These are phyloP conservation scores for Ceriops tagal DNA, from an alignment of 345 rosid genomes.

Conservation along the genomic window DNA sequence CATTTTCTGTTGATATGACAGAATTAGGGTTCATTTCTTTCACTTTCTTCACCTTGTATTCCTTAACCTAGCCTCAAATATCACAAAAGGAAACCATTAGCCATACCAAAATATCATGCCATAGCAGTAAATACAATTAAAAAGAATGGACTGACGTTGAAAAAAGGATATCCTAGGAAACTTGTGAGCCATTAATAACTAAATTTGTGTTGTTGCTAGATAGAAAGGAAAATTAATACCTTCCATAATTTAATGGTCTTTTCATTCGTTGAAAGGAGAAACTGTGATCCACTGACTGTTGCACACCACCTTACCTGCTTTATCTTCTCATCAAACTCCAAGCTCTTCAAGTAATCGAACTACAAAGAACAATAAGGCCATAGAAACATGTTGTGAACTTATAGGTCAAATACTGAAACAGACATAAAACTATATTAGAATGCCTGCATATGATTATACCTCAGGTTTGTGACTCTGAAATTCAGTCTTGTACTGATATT, in stretches of 20 bases:
- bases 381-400: neutral
- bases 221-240: conserved; percentile 27
- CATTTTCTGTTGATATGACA: conserved; percentile 47
- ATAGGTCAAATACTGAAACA: neutral
- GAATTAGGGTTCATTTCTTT: conserved; percentile 39
- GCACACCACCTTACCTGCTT: conserved; percentile 57
- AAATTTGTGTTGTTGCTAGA: neutral
- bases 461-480: conserved; percentile 76
- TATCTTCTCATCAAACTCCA: conserved; percentile 73
- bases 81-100: conserved; percentile 7
- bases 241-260: conserved; percentile 74
- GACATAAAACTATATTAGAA: neutral
- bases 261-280: conserved; percentile 62
- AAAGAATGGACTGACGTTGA: neutral
- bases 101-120: conserved; percentile 5
- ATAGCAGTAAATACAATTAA: conserved; percentile 2
- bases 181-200: neutral
- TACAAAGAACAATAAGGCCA: conserved; percentile 14
- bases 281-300: conserved; percentile 38
- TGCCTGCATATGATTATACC: conserved; percentile 26
- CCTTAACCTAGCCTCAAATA: conserved; percentile 44
- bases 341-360: conserved; percentile 70
- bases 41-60: conserved; percentile 43
- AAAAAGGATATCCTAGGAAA: neutral
- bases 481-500: conserved; percentile 54